Conservation (phyloP, 148 eudicot species). For the Rhododendron griersonianum region DNA sequence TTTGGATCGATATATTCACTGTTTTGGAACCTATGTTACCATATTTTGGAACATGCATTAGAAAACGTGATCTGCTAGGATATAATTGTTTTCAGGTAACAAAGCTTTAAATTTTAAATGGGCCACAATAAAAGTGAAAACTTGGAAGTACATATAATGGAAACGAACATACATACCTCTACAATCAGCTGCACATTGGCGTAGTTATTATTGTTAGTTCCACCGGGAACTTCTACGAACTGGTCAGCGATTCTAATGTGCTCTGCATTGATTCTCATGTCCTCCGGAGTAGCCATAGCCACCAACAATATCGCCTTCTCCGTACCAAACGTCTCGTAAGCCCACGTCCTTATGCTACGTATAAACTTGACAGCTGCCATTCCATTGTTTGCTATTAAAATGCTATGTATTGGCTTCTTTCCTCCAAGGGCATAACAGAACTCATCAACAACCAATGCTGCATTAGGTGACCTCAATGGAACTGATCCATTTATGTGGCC, state of each 20-base stretch:
- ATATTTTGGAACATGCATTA: neutral
- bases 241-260: conserved; percentile 98
- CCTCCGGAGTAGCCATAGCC: conserved; percentile 99
- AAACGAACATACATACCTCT: conserved; percentile 48
- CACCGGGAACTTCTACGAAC: conserved; percentile 99
- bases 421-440: conserved; percentile 89
- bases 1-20: neutral
- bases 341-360: conserved; percentile 89
- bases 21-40: neutral
- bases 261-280: conserved; percentile 98
- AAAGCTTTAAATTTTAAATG: neutral
- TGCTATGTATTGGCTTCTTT: conserved; percentile 78
- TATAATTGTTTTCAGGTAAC: neutral
- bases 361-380: conserved; percentile 99
- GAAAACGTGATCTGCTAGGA: neutral
- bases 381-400: conserved; percentile 96
- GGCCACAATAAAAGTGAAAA: neutral
- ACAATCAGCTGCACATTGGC: conserved; percentile 99
- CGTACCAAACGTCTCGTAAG: conserved; percentile 92
- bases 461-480: conserved; percentile 45
- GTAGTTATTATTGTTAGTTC: conserved; percentile 96
- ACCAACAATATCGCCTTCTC: conserved; percentile 95
- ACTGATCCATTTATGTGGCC: conserved; percentile 53
- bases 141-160: neutral
- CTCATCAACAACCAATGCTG: conserved; percentile 55